phyloP scores from a whole-genome alignment of 1,284 basidiomycete genomes.

The Pascua sp. region DNA sequence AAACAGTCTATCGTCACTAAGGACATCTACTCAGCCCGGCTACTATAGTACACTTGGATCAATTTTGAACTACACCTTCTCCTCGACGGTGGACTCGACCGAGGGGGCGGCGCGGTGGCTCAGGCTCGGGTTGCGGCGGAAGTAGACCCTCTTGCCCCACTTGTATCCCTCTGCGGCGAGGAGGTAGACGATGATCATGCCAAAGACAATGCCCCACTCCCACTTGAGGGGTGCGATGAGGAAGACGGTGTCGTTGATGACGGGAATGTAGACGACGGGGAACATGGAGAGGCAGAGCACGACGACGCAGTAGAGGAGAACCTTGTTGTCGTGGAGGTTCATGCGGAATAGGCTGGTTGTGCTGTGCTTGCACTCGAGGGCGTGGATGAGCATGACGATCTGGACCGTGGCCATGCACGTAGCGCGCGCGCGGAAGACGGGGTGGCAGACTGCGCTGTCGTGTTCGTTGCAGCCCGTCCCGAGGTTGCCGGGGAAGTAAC shows the following conservation, averaged over 20 bases:
- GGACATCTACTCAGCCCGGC: too few relatives aligned
- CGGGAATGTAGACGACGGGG: constrained; percentile 49
- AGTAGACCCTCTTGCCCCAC: constrained; percentile 27
- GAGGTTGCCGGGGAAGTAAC: constrained; percentile 38
- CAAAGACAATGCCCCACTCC: constrained; percentile 50
- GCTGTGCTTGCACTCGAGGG: constrained; percentile 48
- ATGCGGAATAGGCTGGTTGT: constrained; percentile 51
- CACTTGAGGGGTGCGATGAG: constrained; percentile 38
- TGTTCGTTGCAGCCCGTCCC: constrained; percentile 54
- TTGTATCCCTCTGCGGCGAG: constrained; percentile 39
- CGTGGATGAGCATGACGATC: constrained; percentile 52
- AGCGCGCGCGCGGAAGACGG: constrained; percentile 58
- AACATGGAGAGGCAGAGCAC: constrained; percentile 41
- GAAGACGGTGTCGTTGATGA: constrained; percentile 48
- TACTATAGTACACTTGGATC: too few relatives aligned
- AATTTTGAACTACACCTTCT: too few relatives aligned
- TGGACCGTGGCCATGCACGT: constrained; percentile 58
- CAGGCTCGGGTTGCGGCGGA: not conserved
- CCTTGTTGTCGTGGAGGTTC: constrained; percentile 56
- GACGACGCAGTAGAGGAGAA: constrained; percentile 54
- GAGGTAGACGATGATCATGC: constrained; percentile 44
- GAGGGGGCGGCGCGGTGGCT: too few relatives aligned
- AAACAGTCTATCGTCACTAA: too few relatives aligned
- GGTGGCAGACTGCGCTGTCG: constrained; percentile 24
- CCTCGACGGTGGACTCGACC: too few relatives aligned